Conservation (phyloP, 768 basidiomycete species). For the Lyophyllum decastes region DNA sequence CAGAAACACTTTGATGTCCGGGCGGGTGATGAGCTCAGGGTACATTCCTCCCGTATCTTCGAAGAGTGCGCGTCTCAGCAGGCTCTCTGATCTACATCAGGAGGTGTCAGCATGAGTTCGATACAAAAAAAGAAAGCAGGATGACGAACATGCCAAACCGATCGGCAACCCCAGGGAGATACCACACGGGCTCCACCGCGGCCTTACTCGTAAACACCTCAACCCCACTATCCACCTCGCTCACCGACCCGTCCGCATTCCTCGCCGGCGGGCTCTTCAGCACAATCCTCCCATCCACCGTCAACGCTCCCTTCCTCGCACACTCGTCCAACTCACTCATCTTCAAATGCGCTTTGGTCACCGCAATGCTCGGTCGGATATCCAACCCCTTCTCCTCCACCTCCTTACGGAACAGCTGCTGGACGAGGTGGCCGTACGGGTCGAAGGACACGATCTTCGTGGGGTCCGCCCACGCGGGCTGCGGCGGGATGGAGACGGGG, state of each 20-base stretch:
- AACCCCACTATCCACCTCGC: conserved; percentile 68
- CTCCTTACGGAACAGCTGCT: conserved; percentile 64
- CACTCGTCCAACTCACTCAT: conserved; percentile 89
- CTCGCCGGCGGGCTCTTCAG: conserved; percentile 62
- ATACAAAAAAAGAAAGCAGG: background rate
- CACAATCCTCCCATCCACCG: conserved; percentile 83
- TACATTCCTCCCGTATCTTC: conserved; percentile 97
- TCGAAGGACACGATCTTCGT: conserved; percentile 90
- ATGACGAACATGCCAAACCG: conserved; percentile 86
- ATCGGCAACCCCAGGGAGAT: conserved; percentile 89
- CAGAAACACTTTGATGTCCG: conserved; percentile 94
- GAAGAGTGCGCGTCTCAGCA: conserved; percentile 89
- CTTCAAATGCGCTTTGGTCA: conserved; percentile 94
- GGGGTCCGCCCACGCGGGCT: conserved; percentile 76
- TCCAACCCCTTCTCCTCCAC: conserved; percentile 72
- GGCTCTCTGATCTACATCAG: conserved; percentile 65
- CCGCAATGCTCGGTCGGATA: conserved; percentile 88
- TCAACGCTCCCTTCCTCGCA: conserved; percentile 68
- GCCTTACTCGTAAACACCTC: conserved; percentile 92
- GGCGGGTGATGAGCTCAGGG: conserved; percentile 92
- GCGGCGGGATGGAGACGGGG: conserved; percentile 75
- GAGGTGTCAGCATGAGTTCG: background rate
- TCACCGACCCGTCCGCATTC: conserved; percentile 64
- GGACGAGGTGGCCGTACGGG: conserved; percentile 90
- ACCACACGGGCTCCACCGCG: conserved; percentile 97